Evolutionary conservation across 2,329 filamentous ascomycete species (phyloP), one percentile per base, ranked within the genome.

Genomic region (Neonectria coccinea): DNA sequence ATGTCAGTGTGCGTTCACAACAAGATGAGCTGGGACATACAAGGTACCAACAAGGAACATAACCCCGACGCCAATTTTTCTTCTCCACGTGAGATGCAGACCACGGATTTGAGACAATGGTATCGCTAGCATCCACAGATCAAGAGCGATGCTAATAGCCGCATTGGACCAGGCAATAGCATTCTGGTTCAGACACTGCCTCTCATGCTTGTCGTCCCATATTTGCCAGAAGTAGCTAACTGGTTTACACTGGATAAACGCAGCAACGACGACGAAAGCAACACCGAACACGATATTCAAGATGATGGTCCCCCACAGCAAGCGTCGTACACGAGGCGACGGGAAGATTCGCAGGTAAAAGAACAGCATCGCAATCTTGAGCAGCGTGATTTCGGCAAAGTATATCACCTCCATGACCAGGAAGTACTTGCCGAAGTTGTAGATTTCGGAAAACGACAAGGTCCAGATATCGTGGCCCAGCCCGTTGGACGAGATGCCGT

Each of bases 301-400:
- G 2, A n/a, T 29, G 2, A 67, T 39, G 0, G 65, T 67, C 11
- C 22, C 60, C 65, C 65, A 67, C 11, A 67, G 44, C 2, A 59
- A 1, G 25, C 51, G 36, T 42, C 22, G 22, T 3, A 53, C 20
- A 6, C 8, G n/a, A 5, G 5, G 16, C 5, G 33, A 29, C 0
- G 55, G 59, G 3, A 67, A 67, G 9, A 67, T 67, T 0, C 64
- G 59, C 1, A 67, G 65, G 22, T 64, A 67, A 5, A 67, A 64
- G 48, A 67, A 61, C 0, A 67, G 20, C 12, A 67, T 52, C 2
- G 64, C 58, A 1, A 64, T 53, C 7, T 67, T 67, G 11, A 61
- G 51, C 1, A 55, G 42, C 8, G 67, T 59, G 5, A 67, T 39
- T 8, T 67, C 64, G 1, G 29, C 22, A 1, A 61, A 56, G 25